Conservation (phyloP, 192 early-diverging fungal genomes). For the Coemansia sp. region DNA sequence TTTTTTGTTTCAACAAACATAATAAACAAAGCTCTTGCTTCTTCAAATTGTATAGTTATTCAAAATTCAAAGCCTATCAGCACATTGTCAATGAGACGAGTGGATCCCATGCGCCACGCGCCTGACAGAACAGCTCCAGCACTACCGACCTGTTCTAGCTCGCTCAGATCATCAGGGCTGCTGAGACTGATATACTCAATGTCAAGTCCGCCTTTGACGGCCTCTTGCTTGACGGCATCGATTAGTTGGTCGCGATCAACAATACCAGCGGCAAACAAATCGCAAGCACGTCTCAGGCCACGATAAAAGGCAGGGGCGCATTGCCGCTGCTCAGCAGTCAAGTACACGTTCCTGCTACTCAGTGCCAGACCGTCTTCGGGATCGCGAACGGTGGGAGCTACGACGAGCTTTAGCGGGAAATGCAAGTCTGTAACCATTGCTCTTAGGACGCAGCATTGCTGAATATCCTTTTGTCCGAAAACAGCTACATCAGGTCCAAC, state of each 20-base stretch:
- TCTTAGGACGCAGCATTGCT: conserved; percentile 85
- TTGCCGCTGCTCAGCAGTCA: conserved; percentile 70
- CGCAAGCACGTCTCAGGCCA: conserved; percentile 63
- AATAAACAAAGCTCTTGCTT: neutral
- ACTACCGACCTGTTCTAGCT: conserved; percentile 58
- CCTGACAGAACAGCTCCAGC: conserved; percentile 80
- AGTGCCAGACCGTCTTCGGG: conserved; percentile 81
- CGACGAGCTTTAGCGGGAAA: conserved; percentile 73
- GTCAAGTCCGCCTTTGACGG: conserved; percentile 55
- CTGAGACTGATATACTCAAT: conserved; percentile 89
- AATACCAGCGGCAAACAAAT: conserved; percentile 51
- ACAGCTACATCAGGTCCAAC: conserved; percentile 79
- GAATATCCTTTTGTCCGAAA: conserved; percentile 98
- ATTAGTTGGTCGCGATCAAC: conserved; percentile 49
- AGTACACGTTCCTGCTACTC: conserved; percentile 88
- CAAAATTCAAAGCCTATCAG: conserved; percentile 66
- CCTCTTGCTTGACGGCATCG: conserved; percentile 51
- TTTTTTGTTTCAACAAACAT: neutral
- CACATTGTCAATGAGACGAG: conserved; percentile 94
- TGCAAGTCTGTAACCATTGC: conserved; percentile 86
- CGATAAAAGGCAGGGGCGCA: conserved; percentile 76
- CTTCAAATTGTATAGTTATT: neutral
- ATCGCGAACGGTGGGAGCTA: conserved; percentile 79
- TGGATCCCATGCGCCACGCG: conserved; percentile 84
- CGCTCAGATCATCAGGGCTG: conserved; percentile 68